Percentiles rank a stretch among this genome's conserved stretches.
Conservation (phyloP, 306 rosid genomes). For the Gastrolobium bilobum region DNA sequence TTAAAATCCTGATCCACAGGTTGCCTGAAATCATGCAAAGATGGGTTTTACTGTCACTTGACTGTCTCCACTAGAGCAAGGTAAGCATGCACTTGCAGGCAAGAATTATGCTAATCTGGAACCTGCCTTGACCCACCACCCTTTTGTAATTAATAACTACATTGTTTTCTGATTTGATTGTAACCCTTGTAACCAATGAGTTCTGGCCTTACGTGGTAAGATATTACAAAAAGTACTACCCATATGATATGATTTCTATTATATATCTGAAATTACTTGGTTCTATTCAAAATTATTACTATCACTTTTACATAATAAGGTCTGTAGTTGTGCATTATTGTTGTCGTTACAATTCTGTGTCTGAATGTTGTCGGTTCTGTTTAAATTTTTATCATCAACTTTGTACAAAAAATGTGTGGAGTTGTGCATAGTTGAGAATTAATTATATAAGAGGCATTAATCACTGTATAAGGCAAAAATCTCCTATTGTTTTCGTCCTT, state of each 20-base stretch:
- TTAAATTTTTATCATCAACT: neutral
- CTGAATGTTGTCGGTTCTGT: neutral
- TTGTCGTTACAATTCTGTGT: neutral
- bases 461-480: neutral
- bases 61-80: conserved; percentile 7
- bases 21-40: conserved; percentile 21
- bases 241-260: neutral
- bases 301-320: neutral
- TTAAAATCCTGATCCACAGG: neutral
- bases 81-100: conserved; percentile 39
- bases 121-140: conserved; percentile 24
- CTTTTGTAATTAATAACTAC: neutral
- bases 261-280: neutral
- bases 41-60: neutral
- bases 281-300: neutral
- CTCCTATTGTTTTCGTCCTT: neutral
- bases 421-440: neutral
- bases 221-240: neutral
- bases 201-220: neutral
- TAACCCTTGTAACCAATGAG: neutral
- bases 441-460: neutral
- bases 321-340: neutral
- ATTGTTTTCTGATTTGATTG: conserved; percentile 6
- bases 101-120: neutral
- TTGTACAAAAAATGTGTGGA: neutral